A percentile compares a stretch with the other conserved stretches of the same genome.
Evolutionary conservation across 441 rosid species (phyloP).

Genomic region (Monsonia emarginata): DNA sequence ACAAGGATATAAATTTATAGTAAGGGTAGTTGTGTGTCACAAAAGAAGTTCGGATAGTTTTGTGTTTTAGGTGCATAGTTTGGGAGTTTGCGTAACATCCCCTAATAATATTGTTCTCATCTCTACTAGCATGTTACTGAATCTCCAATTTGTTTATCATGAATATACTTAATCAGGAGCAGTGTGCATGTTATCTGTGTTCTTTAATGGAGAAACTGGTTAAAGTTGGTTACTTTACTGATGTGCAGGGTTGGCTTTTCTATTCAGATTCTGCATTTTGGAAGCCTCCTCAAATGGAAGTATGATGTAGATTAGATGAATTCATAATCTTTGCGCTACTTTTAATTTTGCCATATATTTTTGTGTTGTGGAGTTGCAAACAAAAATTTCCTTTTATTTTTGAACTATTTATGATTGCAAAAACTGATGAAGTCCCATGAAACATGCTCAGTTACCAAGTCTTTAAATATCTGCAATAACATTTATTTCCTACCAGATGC

Average conservation of each 20-base stretch:
- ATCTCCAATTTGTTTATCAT: not conserved
- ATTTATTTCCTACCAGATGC: too few relatives aligned
- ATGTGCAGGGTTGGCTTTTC: constrained; percentile 92
- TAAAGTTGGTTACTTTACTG: constrained; percentile 11
- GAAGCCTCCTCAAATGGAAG: constrained; percentile 93
- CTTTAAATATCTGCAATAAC: not conserved
- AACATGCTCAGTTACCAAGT: not conserved
- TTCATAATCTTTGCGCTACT: not conserved
- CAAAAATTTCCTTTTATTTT: not conserved
- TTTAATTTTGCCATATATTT: not conserved
- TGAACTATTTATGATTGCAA: not conserved
- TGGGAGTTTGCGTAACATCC: too few relatives aligned
- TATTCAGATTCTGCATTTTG: constrained; percentile 72
- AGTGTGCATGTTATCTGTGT: not conserved
- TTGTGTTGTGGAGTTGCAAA: not conserved
- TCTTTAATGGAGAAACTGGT: constrained; percentile 3
- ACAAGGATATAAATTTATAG: too few relatives aligned
- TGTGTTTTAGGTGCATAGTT: too few relatives aligned
- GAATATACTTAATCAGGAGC: not conserved
- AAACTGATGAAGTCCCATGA: not conserved
- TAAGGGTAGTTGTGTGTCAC: too few relatives aligned
- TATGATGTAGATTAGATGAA: constrained; percentile 16
- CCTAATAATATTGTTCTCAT: not conserved
- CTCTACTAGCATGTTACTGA: not conserved
- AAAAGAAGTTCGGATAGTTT: too few relatives aligned